Conservation (phyloP, 2,329 filamentous ascomycete genomes). For the Purpureocillium takamizusanense region DNA sequence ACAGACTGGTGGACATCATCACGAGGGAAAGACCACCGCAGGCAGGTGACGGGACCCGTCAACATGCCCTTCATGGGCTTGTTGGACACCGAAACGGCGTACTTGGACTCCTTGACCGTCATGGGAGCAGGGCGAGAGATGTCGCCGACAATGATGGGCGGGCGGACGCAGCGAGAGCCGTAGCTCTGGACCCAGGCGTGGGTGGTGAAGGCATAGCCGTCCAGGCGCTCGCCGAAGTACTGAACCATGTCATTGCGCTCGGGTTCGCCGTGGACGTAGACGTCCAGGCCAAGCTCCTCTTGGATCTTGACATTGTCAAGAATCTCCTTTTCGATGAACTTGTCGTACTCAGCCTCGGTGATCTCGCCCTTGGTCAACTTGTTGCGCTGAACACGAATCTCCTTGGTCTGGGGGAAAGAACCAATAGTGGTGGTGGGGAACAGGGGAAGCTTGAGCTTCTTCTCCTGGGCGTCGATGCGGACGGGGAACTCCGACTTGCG, state of each 20-base stretch:
- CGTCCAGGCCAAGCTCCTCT: slow-evolving; percentile 94
- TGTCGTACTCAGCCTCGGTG: slow-evolving; percentile 84
- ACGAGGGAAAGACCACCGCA: slow-evolving; percentile 99
- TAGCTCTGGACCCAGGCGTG: slow-evolving; percentile 99
- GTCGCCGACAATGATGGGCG: slow-evolving; percentile 97
- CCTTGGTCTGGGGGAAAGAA: slow-evolving; percentile 98
- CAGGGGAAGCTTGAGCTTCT: slow-evolving; percentile 83
- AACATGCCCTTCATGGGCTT: slow-evolving; percentile 99
- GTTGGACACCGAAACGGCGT: slow-evolving; percentile 88
- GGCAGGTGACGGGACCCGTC: slow-evolving; percentile 95
- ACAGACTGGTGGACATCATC: slow-evolving; percentile 98
- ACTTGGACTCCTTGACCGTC: slow-evolving; percentile 99
- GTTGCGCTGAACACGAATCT: slow-evolving; percentile 94
- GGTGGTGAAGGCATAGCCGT: slow-evolving; percentile 97
- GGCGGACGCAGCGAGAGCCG: slow-evolving; percentile 95
- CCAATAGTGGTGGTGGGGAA: slow-evolving; percentile 99
- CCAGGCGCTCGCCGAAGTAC: slow-evolving; percentile 96
- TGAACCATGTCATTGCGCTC: slow-evolving; percentile 99
- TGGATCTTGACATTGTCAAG: slow-evolving; percentile 91
- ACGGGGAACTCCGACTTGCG: slow-evolving; percentile 81
- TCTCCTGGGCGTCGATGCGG: slow-evolving; percentile 82
- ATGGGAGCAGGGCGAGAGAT: slow-evolving; percentile 94
- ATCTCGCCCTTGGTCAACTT: slow-evolving; percentile 99
- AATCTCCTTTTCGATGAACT: slow-evolving; percentile 99
- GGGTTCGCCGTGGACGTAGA: slow-evolving; percentile 96